Base-by-base conservation (phyloP, 345 rosid species). In the Carallia pectinifolia region DNA sequence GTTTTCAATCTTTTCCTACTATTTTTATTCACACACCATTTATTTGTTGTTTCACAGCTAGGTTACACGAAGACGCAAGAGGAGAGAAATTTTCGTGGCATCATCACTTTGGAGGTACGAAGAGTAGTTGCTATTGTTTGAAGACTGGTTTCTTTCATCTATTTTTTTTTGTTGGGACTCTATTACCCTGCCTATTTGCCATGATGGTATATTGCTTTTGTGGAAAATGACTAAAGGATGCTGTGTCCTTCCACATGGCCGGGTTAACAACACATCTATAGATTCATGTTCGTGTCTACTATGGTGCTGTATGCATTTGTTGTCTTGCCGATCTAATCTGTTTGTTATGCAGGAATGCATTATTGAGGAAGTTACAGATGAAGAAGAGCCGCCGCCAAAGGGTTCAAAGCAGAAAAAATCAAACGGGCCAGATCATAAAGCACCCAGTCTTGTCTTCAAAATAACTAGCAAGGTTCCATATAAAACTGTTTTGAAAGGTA, bases 401-500 rank as follows among this genome's bases (percentile, higher is more conserved):
- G 10, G 40, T 61, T 61, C 64, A 61, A 61, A 61, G 19, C 44
- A 34, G 40, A 61, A 17, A 34, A 61, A 61, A 37, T 8, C 23
- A 6, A 37, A 56, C 9, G 40, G 40, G 18, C 44, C 64, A 61
- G 44, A 61, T 61, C 36, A 23, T 36, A 61, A 61, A 37, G 44
- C 64, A 16, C 19, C 64, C 16, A 61, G 48, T 61, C 23, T 34
- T 36, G 48, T 61, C 15, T 16, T 61, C 64, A 36, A 61, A 37
- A 5, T 61, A 61, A 36, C 30, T 16, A 61, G 64, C 64, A 61
- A 61, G 13, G 44, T 61, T 36, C 36, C 64, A 1, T 61, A 16
- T 37, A 61, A 61, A 61, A 61, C 64, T 16, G n/a, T 36, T 61
- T n/a, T 61, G 64, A 61, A 61, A 61, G 64, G 64, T 34, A 33